Base-by-base conservation (phyloP, 257 asterid species). In the Solanum etuberosum region DNA sequence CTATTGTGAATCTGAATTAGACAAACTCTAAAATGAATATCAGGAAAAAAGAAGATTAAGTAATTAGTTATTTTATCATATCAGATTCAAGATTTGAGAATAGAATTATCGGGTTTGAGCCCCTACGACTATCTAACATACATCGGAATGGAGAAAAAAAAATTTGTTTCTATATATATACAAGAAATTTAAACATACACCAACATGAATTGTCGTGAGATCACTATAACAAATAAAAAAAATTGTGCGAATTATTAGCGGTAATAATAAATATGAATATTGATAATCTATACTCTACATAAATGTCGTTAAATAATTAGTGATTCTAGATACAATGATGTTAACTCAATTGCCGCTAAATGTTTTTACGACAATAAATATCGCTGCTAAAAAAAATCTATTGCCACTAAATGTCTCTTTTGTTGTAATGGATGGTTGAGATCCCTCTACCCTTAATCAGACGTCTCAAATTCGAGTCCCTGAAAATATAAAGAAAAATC, bases 401-500 rank as follows among this genome's bases (percentile, higher is more conserved):
- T 14, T n/a, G 31, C 7, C 70, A 61, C 3, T 61, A 61, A 61
- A 9, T 61, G 1, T 61, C 29, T 61, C 7, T n/a, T 61, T 23
- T 61, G 31, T 61, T 4, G 1, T 27, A 29, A 5, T 31, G 20
- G 11, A 29, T 31, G 6, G 4, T 31, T 7, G 1, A 68, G 5
- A 31, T 68, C 12, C 0, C 11, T 31, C 13, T 16, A 1, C 3
- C 9, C 40, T 68, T 29, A 29, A 29, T 16, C 6, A 31, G 3
- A 29, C 1, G 0, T 68, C 1, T 68, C 38, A 1, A 0, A 29
- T 68, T 31, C 0, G 1, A 68, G 5, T 25, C 4, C 15, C 2
- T 54, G 4, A 54, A 18, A 54, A 16, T 51, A 21, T 51, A 16
- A 1, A 51, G 23, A 18, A 18, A 6, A 51, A 51, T 51, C 9